These are phyloP conservation scores for Tilletia setariae DNA, from an alignment of 1,284 basidiomycete genomes.

Conservation along the genomic window DNA sequence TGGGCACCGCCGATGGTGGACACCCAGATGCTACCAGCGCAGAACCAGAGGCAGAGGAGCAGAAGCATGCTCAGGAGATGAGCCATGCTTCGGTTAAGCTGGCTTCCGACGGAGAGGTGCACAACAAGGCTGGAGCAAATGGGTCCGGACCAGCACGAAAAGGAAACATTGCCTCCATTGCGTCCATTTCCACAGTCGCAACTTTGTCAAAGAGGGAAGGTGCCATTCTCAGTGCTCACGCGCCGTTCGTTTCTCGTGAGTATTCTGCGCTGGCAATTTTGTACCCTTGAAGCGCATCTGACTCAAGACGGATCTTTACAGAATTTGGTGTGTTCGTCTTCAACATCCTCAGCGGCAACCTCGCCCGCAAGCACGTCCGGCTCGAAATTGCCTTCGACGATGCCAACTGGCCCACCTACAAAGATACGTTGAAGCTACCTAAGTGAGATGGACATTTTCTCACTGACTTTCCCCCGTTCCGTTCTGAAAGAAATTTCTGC, in stretches of 20 bases:
- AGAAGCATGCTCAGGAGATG: conserved; percentile 10
- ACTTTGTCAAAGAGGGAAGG: conserved; percentile 29
- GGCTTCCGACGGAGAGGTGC: not conserved
- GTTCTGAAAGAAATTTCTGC: no score
- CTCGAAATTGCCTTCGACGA: conserved; percentile 91
- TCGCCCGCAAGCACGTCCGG: conserved; percentile 69
- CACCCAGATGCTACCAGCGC: conserved; percentile 15
- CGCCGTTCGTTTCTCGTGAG: conserved; percentile 30
- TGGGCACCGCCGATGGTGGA: conserved; percentile 26
- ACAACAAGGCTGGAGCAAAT: conserved; percentile 13
- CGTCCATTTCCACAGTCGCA: conserved; percentile 30
- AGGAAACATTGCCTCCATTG: conserved; percentile 34
- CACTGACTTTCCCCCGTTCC: no score
- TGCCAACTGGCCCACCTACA: conserved; percentile 63
- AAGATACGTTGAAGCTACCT: no score
- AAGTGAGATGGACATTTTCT: no score
- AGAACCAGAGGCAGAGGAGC: conserved; percentile 12
- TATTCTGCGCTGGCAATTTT: not conserved
- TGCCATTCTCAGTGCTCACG: conserved; percentile 35
- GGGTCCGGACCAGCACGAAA: conserved; percentile 24
- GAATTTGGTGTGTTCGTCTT: conserved; percentile 79
- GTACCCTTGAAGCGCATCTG: not conserved
- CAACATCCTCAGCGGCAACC: conserved; percentile 74
- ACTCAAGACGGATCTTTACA: conserved; percentile 5
- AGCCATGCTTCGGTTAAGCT: not conserved